Evolutionary conservation across 2,329 filamentous ascomycete species (phyloP).

Genomic region (Calonectria hongkongensis): DNA sequence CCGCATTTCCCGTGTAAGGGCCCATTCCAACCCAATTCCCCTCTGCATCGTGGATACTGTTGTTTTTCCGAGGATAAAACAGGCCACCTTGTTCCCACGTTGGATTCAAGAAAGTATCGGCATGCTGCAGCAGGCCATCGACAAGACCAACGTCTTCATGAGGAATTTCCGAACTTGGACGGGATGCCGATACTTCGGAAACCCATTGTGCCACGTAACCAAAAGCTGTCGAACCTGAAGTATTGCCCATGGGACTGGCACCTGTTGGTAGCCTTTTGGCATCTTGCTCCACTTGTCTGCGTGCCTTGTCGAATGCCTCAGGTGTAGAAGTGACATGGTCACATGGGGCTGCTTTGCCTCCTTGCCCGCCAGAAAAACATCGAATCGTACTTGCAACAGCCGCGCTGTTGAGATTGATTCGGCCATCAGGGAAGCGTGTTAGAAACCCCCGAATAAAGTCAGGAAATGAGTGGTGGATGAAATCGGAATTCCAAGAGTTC

Average conservation of each 20-base stretch:
- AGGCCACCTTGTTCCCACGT: not conserved
- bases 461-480: not conserved
- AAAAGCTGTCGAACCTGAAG: not conserved
- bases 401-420: not conserved
- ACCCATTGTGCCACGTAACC: not conserved
- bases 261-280: not conserved
- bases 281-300: not conserved
- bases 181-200: not conserved
- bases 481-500: not conserved
- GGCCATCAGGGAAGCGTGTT: not conserved
- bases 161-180: not conserved
- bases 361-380: not conserved
- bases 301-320: not conserved
- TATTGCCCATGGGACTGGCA: not conserved
- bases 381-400: not conserved
- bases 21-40: not conserved
- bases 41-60: not conserved
- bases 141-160: not conserved
- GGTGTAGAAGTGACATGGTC: not conserved
- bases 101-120: not conserved
- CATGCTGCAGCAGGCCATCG: not conserved
- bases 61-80: not conserved
- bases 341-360: not conserved
- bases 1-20: not conserved
- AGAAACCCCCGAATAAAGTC: not conserved